These are phyloP conservation scores for Chaetomiaceae sp. DNA, from an alignment of 2,329 filamentous ascomycete genomes.

Conservation along the genomic window DNA sequence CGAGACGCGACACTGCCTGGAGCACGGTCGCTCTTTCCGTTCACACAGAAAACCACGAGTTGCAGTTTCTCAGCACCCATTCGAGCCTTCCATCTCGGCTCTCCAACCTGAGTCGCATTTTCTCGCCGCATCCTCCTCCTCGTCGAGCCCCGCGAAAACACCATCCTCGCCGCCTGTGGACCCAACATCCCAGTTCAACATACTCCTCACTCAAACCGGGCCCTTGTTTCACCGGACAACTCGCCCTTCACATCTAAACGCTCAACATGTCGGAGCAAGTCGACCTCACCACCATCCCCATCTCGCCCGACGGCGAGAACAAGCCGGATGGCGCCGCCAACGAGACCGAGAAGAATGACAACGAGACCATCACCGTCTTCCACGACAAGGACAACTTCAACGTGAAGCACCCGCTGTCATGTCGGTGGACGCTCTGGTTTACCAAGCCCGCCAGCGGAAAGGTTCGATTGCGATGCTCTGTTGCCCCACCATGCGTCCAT, in stretches of 20 bases:
- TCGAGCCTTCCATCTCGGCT: conserved; percentile 9
- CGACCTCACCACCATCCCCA: conserved; percentile 64
- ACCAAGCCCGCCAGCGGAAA: conserved; percentile 96
- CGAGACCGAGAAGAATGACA: conserved; percentile 42
- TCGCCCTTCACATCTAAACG: conserved; percentile 1
- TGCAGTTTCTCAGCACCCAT: conserved; percentile 13
- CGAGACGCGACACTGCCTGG: conserved; percentile 28
- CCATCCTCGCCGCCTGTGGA: conserved; percentile 14
- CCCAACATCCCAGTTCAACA: not conserved
- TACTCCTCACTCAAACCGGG: not conserved
- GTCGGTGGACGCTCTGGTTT: conserved; percentile 99
- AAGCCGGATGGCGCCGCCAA: conserved; percentile 45
- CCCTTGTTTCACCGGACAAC: conserved; percentile 8
- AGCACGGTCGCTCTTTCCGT: conserved; percentile 27
- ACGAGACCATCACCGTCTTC: conserved; percentile 84
- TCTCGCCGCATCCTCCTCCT: not conserved
- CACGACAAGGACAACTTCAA: conserved; percentile 99
- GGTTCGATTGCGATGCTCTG: conserved; percentile 47
- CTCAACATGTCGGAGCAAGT: conserved; percentile 51
- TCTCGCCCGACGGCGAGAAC: conserved; percentile 60
- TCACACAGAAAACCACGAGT: conserved; percentile 7
- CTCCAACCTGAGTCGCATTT: conserved; percentile 11
- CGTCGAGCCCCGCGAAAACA: conserved; percentile 8
- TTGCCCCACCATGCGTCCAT: conserved; percentile 4
- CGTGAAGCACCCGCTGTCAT: conserved; percentile 96